Evolutionary conservation across 1,284 basidiomycete species (phyloP).

Genomic region (Entoloma clypeatum): DNA sequence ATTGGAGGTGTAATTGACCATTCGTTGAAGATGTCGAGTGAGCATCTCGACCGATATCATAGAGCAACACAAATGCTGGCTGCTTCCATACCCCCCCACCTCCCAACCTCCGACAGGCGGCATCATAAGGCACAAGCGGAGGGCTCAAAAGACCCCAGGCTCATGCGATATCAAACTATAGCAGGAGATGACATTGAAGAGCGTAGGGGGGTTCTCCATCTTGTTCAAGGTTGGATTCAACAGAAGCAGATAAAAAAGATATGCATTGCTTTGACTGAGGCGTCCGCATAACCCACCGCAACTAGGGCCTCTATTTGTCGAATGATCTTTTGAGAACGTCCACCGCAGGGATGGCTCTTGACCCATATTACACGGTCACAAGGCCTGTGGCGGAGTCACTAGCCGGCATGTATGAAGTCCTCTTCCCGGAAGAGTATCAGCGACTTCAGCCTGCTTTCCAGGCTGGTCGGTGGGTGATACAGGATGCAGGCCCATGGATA

Average conservation of each 20-base stretch:
- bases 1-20: too few species aligned
- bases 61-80: neutral
- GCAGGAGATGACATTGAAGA: constrained; percentile 4
- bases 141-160: neutral
- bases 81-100: neutral
- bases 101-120: neutral
- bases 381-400: neutral
- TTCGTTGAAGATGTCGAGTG: too few species aligned
- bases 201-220: constrained; percentile 8
- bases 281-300: neutral
- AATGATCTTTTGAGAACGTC: neutral
- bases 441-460: constrained; percentile 7
- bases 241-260: constrained; percentile 9
- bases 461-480: constrained; percentile 2
- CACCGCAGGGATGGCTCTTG: neutral
- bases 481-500: constrained; percentile 10
- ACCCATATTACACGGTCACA: constrained; percentile 1
- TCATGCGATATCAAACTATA: neutral
- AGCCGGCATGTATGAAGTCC: neutral
- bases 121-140: neutral
- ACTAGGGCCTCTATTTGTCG: constrained; percentile 1
- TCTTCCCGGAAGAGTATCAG: neutral
- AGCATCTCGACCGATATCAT: too few species aligned
- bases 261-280: neutral
- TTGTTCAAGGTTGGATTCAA: constrained; percentile 12